Conservation (phyloP, 2,329 filamentous ascomycete genomes). For the Trichoderma koningii region DNA sequence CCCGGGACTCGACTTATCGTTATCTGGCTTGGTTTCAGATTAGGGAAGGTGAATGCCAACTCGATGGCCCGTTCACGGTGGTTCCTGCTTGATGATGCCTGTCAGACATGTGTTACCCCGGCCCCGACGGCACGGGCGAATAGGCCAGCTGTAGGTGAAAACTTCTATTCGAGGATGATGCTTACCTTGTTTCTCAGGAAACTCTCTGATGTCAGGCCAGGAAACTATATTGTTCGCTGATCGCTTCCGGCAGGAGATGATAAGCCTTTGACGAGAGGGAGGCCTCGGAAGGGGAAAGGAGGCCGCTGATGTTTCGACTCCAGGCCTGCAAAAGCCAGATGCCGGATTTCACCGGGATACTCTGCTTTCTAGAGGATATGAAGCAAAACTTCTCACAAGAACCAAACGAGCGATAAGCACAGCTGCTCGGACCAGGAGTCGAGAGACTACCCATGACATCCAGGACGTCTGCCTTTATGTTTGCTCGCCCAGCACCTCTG, state of each 20-base stretch:
- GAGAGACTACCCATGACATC: background rate
- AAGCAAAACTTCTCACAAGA: background rate
- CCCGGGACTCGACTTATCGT: background rate
- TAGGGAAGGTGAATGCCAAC: conserved; percentile 17
- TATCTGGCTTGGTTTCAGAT: conserved; percentile 8
- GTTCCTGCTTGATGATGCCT: conserved; percentile 24
- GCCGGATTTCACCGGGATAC: background rate
- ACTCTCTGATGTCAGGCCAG: background rate
- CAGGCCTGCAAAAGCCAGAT: background rate
- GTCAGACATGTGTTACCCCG: conserved; percentile 27
- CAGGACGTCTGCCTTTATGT: conserved; percentile 20
- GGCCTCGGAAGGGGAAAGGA: background rate
- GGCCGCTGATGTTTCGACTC: background rate
- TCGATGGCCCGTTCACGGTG: background rate
- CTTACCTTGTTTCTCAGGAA: conserved; percentile 6
- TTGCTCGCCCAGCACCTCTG: background rate
- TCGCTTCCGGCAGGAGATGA: background rate
- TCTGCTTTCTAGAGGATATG: background rate
- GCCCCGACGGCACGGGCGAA: conserved; percentile 27
- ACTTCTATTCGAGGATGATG: conserved; percentile 1
- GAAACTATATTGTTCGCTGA: background rate
- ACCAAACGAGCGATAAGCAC: background rate
- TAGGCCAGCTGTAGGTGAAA: conserved; percentile 8
- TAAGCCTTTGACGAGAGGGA: background rate
- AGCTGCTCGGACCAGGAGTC: background rate